These are phyloP conservation scores for Marsdenia floribunda DNA, from an alignment of 257 asterid genomes.

Conservation along the genomic window DNA sequence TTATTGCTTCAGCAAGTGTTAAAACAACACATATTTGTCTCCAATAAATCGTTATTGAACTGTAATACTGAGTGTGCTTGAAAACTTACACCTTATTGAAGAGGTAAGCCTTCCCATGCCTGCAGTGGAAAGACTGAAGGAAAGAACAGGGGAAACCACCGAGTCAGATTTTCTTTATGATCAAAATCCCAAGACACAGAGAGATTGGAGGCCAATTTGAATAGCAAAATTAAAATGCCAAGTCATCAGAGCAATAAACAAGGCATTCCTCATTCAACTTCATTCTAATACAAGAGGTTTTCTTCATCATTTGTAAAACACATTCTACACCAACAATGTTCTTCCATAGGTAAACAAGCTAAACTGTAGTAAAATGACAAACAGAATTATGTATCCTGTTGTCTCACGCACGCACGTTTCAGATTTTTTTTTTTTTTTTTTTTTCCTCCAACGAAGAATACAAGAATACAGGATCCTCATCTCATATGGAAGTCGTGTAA, in stretches of 20 bases:
- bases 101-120: constrained; percentile 50
- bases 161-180: constrained; percentile 16
- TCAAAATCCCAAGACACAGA: constrained; percentile 5
- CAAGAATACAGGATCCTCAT: neutral
- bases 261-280: neutral
- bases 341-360: neutral
- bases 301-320: too few relatives aligned
- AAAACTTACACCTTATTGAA: constrained; percentile 46
- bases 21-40: neutral
- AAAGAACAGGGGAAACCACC: constrained; percentile 14
- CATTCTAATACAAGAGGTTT: neutral
- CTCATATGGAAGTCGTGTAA: neutral
- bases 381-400: neutral
- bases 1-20: constrained; percentile 2
- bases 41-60: constrained; percentile 8
- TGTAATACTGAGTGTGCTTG: constrained; percentile 14
- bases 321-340: neutral
- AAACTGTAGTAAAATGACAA: neutral
- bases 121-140: constrained; percentile 40
- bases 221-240: neutral
- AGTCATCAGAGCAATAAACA: neutral
- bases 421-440: neutral
- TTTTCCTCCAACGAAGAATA: neutral
- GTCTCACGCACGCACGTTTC: too few relatives aligned
- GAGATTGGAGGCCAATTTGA: neutral